Percentiles rank a stretch among this genome's conserved stretches.
Evolutionary conservation across 305 asterid genomes (phyloP).

Genomic region (Fraxinus velutina): DNA sequence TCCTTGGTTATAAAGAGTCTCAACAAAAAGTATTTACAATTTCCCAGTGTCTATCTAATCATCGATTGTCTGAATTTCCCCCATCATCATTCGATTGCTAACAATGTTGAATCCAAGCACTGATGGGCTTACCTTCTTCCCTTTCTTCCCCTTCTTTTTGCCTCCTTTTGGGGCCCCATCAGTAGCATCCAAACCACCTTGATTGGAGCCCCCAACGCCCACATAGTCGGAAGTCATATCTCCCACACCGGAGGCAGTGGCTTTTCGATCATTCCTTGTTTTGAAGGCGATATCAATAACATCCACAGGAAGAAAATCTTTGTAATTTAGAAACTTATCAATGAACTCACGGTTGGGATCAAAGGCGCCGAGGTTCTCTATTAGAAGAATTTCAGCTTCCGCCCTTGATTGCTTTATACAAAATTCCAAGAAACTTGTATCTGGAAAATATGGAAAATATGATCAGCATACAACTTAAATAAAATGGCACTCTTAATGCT

Average conservation of each 20-base stretch:
- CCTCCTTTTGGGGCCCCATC: constrained; percentile 53
- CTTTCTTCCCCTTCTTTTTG: constrained; percentile 61
- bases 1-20: neutral
- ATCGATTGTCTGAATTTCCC: constrained; percentile 74
- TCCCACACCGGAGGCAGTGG: constrained; percentile 31
- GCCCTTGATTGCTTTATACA: constrained; percentile 67
- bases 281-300: constrained; percentile 66
- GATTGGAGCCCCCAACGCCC: constrained; percentile 31
- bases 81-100: constrained; percentile 88
- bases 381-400: constrained; percentile 68
- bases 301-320: constrained; percentile 61
- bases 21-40: neutral
- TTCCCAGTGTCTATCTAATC: constrained; percentile 34
- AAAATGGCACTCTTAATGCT: neutral
- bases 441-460: constrained; percentile 35
- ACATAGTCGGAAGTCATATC: constrained; percentile 36
- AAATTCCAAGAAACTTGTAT: constrained; percentile 66
- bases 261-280: constrained; percentile 42
- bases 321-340: constrained; percentile 66
- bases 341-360: constrained; percentile 72
- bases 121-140: constrained; percentile 65
- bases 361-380: constrained; percentile 60
- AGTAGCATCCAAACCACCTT: constrained; percentile 22
- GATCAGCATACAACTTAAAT: constrained; percentile 5
- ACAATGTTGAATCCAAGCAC: constrained; percentile 75